phyloP scores from a whole-genome alignment of 208 protist genomes.

The Leishmania arabica region DNA sequence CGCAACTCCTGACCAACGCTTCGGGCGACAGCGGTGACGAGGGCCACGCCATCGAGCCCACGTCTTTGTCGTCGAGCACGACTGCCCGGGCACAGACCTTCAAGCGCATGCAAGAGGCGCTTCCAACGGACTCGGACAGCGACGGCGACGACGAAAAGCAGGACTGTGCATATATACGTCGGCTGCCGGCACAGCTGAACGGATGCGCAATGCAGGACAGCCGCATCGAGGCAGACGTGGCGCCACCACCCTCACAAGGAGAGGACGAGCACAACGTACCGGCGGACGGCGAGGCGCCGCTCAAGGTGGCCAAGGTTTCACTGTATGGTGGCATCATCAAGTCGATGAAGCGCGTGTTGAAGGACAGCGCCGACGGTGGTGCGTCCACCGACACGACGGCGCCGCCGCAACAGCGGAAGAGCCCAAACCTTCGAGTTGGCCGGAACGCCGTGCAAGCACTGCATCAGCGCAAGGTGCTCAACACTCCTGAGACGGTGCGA shows the following conservation, averaged over 20 bases:
- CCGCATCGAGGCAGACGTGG: not conserved
- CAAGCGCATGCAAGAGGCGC: conserved; percentile 33
- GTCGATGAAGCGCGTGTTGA: conserved; percentile 36
- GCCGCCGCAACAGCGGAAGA: conserved; percentile 1
- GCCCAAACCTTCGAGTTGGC: conserved; percentile 29
- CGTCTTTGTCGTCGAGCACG: not conserved
- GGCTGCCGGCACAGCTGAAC: not conserved
- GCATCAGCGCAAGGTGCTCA: conserved; percentile 29
- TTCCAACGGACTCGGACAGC: conserved; percentile 33
- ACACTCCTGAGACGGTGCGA: conserved; percentile 47
- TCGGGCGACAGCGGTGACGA: conserved; percentile 2
- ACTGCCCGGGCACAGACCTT: not conserved
- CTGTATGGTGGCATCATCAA: conserved; percentile 61
- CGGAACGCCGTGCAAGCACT: conserved; percentile 48
- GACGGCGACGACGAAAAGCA: conserved; percentile 17
- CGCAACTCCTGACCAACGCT: not conserved
- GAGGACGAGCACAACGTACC: not conserved
- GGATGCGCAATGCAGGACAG: not conserved
- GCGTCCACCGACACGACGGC: not conserved
- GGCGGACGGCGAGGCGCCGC: not conserved
- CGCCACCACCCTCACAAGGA: not conserved
- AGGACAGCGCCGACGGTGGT: not conserved
- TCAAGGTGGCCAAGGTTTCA: conserved; percentile 10
- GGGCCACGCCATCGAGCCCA: not conserved
- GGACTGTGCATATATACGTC: conserved; percentile 16